Conservation (phyloP, 495 filamentous ascomycete genomes). For the Podospora conica region DNA sequence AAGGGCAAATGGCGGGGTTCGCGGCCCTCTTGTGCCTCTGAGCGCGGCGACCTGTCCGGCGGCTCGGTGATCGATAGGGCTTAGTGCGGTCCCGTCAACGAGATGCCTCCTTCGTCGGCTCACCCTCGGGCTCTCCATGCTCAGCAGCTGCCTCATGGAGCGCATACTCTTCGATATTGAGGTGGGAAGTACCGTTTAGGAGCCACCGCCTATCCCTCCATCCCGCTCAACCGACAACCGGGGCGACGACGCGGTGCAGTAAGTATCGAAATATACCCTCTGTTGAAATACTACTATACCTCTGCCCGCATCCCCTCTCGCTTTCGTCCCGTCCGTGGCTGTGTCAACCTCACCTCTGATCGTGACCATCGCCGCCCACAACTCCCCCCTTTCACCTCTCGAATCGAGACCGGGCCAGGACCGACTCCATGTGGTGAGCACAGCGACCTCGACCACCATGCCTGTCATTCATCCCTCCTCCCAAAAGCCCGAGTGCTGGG, state of each 20-base stretch:
- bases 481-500: constrained; percentile 18
- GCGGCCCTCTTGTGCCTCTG: neutral
- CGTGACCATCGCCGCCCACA: neutral
- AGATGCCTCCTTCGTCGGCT: neutral
- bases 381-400: neutral
- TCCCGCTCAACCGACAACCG: neutral
- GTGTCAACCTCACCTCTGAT: neutral
- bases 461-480: constrained; percentile 20
- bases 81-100: constrained; percentile 4
- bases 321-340: neutral
- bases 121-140: neutral
- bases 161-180: neutral
- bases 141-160: neutral
- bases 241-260: neutral
- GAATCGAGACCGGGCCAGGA: neutral
- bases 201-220: neutral
- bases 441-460: constrained; percentile 9
- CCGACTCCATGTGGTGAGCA: neutral
- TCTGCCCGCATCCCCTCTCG: neutral
- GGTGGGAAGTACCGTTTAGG: neutral
- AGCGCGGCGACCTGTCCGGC: neutral
- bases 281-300: neutral
- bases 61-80: constrained; percentile 11
- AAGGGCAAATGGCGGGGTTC: constrained; percentile 1
- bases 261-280: neutral